phyloP scores from a whole-genome alignment of 768 basidiomycete genomes.

The Naganishia vishniacii region DNA sequence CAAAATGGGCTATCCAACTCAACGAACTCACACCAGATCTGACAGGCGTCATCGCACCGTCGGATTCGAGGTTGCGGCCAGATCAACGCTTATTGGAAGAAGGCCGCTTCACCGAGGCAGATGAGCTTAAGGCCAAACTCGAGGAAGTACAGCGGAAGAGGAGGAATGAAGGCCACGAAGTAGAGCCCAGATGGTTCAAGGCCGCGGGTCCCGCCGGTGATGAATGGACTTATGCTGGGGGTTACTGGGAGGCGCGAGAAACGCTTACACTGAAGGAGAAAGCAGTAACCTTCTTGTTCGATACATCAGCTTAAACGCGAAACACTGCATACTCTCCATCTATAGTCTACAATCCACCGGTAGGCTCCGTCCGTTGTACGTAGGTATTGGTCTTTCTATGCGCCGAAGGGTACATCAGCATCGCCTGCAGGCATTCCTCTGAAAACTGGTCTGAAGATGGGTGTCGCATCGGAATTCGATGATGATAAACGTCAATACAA shows the following conservation, averaged over 20 bases:
- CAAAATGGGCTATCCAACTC: slow-evolving; percentile 68
- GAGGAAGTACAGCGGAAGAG: slow-evolving; percentile 74
- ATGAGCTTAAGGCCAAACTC: slow-evolving; percentile 63
- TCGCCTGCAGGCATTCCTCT: no score
- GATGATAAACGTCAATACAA: no score
- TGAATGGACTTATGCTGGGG: slow-evolving; percentile 26
- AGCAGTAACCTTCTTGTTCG: slow-evolving; percentile 17
- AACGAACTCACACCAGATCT: slow-evolving; percentile 72
- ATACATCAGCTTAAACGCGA: not conserved
- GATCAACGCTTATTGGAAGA: slow-evolving; percentile 79
- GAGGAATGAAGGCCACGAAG: slow-evolving; percentile 59
- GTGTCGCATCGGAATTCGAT: no score
- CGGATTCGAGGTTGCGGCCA: slow-evolving; percentile 74
- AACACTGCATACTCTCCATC: no score
- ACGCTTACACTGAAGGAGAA: not conserved
- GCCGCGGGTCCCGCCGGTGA: slow-evolving; percentile 3
- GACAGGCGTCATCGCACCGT: slow-evolving; percentile 56
- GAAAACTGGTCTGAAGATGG: no score
- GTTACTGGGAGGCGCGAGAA: slow-evolving; percentile 25
- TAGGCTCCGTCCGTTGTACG: no score
- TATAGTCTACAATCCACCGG: no score
- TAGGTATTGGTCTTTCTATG: no score
- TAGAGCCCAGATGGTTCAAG: slow-evolving; percentile 26
- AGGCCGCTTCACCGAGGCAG: slow-evolving; percentile 65
- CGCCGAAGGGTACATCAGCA: no score